A percentile compares a stretch with the other conserved stretches of the same genome.
phyloP scores from a whole-genome alignment of 768 basidiomycete species.

The Leccinum ochraceum region DNA sequence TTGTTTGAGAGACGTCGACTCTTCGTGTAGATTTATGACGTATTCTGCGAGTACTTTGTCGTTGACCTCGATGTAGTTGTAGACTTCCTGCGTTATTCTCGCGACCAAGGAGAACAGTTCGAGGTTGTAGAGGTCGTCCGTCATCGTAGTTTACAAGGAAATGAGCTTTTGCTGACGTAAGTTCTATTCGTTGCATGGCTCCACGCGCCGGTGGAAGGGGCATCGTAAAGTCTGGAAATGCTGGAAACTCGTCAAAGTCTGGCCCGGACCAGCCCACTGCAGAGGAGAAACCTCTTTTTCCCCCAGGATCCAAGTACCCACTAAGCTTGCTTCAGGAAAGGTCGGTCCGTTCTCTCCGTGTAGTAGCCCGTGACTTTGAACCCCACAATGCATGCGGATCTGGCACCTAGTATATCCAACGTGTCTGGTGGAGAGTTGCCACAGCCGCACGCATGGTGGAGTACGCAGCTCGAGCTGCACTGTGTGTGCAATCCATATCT shows the following conservation, averaged over 20 bases:
- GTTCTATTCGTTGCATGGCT: constrained; percentile 41
- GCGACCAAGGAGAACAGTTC: constrained; percentile 90
- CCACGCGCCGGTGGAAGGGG: constrained; percentile 52
- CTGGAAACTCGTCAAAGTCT: constrained; percentile 79
- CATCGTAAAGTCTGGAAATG: constrained; percentile 86
- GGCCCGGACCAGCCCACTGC: constrained; percentile 11
- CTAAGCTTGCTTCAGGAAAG: constrained; percentile 79
- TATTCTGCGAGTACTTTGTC: constrained; percentile 97
- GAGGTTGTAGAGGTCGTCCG: constrained; percentile 87
- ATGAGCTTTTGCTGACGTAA: constrained; percentile 21
- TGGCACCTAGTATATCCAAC: not conserved
- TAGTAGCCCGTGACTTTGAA: constrained; percentile 1
- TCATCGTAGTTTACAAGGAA: constrained; percentile 42
- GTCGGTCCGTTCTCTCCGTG: constrained; percentile 32
- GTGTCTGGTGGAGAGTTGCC: not conserved
- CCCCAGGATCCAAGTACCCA: constrained; percentile 84
- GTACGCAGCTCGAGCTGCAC: not conserved
- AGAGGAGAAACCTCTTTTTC: constrained; percentile 67
- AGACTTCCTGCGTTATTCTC: constrained; percentile 90
- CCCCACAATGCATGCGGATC: constrained; percentile 3
- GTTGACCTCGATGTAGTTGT: constrained; percentile 80
- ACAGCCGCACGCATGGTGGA: constrained; percentile 1
- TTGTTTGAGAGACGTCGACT: constrained; percentile 71
- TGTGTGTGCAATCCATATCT: not conserved
- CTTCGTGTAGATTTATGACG: constrained; percentile 85